These are phyloP conservation scores for Daldinia sp. DNA, from an alignment of 2,329 filamentous ascomycete genomes.

Conservation along the genomic window DNA sequence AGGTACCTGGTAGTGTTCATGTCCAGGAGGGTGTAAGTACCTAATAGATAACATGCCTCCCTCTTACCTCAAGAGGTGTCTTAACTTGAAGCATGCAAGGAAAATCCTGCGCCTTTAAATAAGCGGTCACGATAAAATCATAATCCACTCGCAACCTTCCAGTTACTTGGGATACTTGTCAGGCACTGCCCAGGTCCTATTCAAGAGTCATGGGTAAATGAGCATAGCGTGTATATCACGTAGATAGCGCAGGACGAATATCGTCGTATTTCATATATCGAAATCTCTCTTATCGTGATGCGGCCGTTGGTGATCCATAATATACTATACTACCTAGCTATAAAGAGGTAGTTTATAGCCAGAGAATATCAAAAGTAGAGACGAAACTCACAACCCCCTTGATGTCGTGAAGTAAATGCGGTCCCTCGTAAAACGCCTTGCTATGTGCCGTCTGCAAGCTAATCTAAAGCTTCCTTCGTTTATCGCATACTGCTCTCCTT, in stretches of 20 bases:
- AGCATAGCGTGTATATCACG: not conserved
- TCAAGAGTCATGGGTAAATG: not conserved
- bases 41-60: too few relatives aligned
- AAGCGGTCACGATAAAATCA: not conserved
- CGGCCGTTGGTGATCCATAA: not conserved
- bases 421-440: slow-evolving; percentile 29
- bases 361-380: slow-evolving; percentile 6
- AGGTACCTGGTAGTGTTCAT: too few relatives aligned
- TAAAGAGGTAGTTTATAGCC: not conserved
- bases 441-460: slow-evolving; percentile 19
- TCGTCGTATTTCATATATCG: slow-evolving; percentile 15
- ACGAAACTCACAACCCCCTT: not conserved
- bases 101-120: not conserved
- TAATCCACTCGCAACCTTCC: not conserved
- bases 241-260: not conserved
- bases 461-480: slow-evolving; percentile 4
- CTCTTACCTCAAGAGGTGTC: too few relatives aligned
- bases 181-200: not conserved
- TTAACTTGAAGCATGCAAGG: not conserved
- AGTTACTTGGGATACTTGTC: too few relatives aligned
- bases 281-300: slow-evolving; percentile 18
- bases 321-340: not conserved
- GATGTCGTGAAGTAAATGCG: slow-evolving; percentile 20
- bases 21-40: too few relatives aligned
- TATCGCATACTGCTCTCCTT: not conserved